Base-by-base conservation (phyloP, 331 rosid genomes). In the Ulmus americana region DNA sequence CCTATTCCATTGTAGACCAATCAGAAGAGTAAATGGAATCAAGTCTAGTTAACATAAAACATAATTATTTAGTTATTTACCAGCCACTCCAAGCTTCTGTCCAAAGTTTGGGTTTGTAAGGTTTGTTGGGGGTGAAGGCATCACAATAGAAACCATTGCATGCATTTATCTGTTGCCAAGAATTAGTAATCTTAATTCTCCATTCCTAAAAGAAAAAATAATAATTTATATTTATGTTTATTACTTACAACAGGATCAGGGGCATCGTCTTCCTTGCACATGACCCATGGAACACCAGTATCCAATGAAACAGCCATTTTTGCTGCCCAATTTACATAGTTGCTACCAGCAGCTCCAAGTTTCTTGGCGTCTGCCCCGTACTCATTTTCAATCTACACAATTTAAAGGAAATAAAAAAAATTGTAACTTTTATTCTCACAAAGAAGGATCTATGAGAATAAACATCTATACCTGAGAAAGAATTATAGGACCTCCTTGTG, bases 71-170 rank as follows among this genome's bases (percentile, higher is more conserved):
- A 28, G 35, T 72, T 72, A 59, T 62, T 75, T 79, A 90, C 98
- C 98, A 94, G 75, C 98, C 98, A 82, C 86, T 94, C 98, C 98
- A 94, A 65, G 89, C 73, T 76, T 94, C 98, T 0, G 98, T 94
- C 98, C 98, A 94, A 59, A 94, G 60, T 6, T 22, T 82, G 64
- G 98, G 98, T 76, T 94, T 94, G 84, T 87, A 83, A 55, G 95
- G 95, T 79, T 87, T 90, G 71, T 94, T 94, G 65, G 98, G 98
- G 63, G 83, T 16, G 95, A 94, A 94, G 40, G 62, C 64, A 61
- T 94, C 98, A 51, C 97, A 87, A 74, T 94, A 94, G 73, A 94
- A 94, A n/a, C 98, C 98, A 66, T 94, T 94, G 48, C 95, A 89
- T 18, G 97, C 7, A 77, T 94, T 94, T 68, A 94, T 85, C 98